Evolutionary conservation across 73 alveolate genomes (phyloP), one percentile per base, ranked within the genome.

Genomic region (Paramecium primaurelia): DNA sequence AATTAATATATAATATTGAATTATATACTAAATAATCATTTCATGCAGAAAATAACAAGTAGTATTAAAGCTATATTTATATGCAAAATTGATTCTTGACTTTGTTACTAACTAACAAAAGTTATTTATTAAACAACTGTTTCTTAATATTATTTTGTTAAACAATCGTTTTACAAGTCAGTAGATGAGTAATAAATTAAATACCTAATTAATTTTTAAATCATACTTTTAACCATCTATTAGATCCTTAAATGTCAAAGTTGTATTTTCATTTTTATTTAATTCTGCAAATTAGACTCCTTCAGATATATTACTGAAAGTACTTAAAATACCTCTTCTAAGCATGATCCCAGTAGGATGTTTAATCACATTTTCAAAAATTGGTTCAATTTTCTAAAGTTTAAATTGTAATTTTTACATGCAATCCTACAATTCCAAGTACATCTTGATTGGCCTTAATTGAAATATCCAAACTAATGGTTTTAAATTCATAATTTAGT

Each of bases 281-380:
- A 80, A 28, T 26, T 80, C 71, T 40, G 71, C 73, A 42, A 45
- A 80, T 45, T 32, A 49, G 16, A 80, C 91, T 20, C 91, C 91
- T 25, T 80, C 77, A 2, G 91, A 80, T 26, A 80, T 80, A 42
- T 80, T 80, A 8, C 38, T 44, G 32, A 80, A 42, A 22, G 91
- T 80, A 38, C 91, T 64, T 80, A 80, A 80, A 10, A 80, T 12
- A 8, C 91, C 91, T 49, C 47, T 45, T 80, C 91, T 80, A 38
- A 80, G 58, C 45, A 42, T 20, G 18, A 80, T 44, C 2, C 91
- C 91, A 32, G 91, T 32, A 14, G 91, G 91, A 80, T 49, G 71
- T 36, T 80, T 80, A 6, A 80, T 44, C 0, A 32, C 77, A 22
- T 47, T 38, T 38, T 73, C 87, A 37, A 73, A 49, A 6, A 49